phyloP scores from a whole-genome alignment of 2,329 filamentous ascomycete species.

The Aspergillus floridensis region DNA sequence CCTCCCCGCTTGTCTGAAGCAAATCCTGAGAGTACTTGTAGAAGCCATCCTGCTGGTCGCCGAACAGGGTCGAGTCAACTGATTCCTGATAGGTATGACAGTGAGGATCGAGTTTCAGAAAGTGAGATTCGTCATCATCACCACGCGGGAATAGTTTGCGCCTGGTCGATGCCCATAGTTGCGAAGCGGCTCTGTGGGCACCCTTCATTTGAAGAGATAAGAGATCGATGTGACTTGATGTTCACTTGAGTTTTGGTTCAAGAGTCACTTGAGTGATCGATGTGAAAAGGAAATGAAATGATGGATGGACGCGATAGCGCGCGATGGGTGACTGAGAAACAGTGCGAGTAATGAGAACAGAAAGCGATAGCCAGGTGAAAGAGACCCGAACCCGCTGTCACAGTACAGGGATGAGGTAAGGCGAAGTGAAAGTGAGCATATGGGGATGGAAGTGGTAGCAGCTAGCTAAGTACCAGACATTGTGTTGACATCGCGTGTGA shows the following conservation, averaged over 20 bases:
- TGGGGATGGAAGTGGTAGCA: not conserved
- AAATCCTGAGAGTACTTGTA: slow-evolving; percentile 24
- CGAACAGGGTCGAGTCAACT: slow-evolving; percentile 6
- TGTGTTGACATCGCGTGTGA: not conserved
- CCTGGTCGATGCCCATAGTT: slow-evolving; percentile 17
- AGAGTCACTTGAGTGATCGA: not conserved
- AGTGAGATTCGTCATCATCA: slow-evolving; percentile 1
- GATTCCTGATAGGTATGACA: slow-evolving; percentile 1
- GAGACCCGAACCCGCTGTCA: not conserved
- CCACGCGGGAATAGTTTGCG: slow-evolving; percentile 19
- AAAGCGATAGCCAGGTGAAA: not conserved
- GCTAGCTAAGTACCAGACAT: not conserved
- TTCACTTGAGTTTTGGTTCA: not conserved
- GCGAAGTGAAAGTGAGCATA: not conserved
- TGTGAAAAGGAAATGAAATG: not conserved
- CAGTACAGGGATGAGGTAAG: not conserved
- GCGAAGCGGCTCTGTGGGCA: slow-evolving; percentile 15
- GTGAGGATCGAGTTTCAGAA: not conserved
- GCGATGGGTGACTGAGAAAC: too few species aligned
- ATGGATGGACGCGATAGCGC: not conserved
- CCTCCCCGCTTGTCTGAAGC: slow-evolving; percentile 8
- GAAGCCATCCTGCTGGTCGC: slow-evolving; percentile 22
- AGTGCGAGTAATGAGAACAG: too few species aligned
- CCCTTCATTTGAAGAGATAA: slow-evolving; percentile 6
- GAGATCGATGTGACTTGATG: not conserved